Base-by-base conservation (phyloP, 1,284 basidiomycete genomes). In the Malassezia dermatis region DNA sequence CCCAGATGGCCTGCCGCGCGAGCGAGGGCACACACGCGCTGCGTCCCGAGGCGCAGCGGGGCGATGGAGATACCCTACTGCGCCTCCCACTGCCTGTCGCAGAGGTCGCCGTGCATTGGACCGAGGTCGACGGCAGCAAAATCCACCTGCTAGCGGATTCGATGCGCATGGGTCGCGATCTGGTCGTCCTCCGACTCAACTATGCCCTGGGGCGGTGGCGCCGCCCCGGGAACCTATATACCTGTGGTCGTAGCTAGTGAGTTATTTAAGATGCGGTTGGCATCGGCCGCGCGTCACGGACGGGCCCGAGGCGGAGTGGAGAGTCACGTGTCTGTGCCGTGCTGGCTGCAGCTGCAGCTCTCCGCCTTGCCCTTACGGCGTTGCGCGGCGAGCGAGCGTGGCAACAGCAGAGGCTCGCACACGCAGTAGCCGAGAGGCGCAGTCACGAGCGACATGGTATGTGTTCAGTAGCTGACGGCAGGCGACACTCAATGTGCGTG, bases 121-220 rank as follows among this genome's bases (percentile, higher is more conserved):
- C 88, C 56, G 90, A 94, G 75, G 86, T 94, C 0, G 81, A 83
- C 0, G 90, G 90, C 32, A 89, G 86, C 78, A 94, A 95, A 76
- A 80, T 95, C 61, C 84, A 86, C 59, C 82, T 95, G 34, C 79
- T 89, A 50, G 81, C 81, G 54, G 90, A 90, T 63, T 86, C 84
- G 34, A 67, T 93, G 51, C 83, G 86, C 69, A 95, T 94, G 90
- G 79, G 90, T 27, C 78, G 85, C 54, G 90, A 95, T 74, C 74
- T 94, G 66, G 69, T 91, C 40, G 81, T 94, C 24, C 81, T 95
- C 39, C 78, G 90, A 50, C 84, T 81, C 15, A 94, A 93, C 68
- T 84, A 88, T 67, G 65, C 84, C 24, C 69, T 86, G n/a, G 87
- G 88, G 5, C 61, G 78, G 48, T 81, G 80, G 80, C 17, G 23